A percentile compares a stretch with the other conserved stretches of the same genome.
Evolutionary conservation across 2,329 filamentous ascomycete species (phyloP).

Genomic region (Dactylellina leptospora): DNA sequence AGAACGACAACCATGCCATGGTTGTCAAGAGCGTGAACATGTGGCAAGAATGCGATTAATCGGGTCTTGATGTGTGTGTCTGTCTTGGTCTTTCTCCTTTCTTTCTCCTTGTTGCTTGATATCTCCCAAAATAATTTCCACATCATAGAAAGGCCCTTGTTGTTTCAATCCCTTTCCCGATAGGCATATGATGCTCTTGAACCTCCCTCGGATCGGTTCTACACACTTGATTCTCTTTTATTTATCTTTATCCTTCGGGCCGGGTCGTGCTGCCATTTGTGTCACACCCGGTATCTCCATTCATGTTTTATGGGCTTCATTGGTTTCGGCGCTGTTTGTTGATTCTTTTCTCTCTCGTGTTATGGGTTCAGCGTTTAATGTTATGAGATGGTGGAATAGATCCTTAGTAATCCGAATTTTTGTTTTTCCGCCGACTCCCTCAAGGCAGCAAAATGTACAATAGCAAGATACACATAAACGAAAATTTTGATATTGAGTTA

Average conservation of each 20-base stretch:
- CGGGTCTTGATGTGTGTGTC: conserved; percentile 61
- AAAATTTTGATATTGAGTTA: too few species aligned
- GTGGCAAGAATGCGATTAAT: conserved; percentile 74
- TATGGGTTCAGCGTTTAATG: conserved; percentile 44
- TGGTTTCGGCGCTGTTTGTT: conserved; percentile 39
- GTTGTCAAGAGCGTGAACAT: conserved; percentile 75
- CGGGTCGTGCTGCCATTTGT: too few species aligned
- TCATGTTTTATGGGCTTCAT: conserved; percentile 27
- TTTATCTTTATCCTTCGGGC: not conserved
- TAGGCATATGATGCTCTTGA: too few species aligned
- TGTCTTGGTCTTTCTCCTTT: conserved; percentile 20
- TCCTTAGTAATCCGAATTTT: conserved; percentile 19
- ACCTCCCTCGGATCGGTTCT: too few species aligned
- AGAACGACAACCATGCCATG: conserved; percentile 65
- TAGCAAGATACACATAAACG: conserved; percentile 27
- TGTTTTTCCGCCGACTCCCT: conserved; percentile 17
- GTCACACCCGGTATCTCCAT: too few species aligned
- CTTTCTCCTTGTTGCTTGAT: conserved; percentile 15
- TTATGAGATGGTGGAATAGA: conserved; percentile 33
- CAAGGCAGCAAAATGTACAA: conserved; percentile 23
- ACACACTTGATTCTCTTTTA: too few species aligned
- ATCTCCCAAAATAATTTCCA: conserved; percentile 11
- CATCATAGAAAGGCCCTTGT: conserved; percentile 12
- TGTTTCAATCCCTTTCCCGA: not conserved
- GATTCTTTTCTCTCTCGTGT: conserved; percentile 22